Base-by-base conservation (phyloP, 352 stramenopile species). In the Phytophthora cryptogea region DNA sequence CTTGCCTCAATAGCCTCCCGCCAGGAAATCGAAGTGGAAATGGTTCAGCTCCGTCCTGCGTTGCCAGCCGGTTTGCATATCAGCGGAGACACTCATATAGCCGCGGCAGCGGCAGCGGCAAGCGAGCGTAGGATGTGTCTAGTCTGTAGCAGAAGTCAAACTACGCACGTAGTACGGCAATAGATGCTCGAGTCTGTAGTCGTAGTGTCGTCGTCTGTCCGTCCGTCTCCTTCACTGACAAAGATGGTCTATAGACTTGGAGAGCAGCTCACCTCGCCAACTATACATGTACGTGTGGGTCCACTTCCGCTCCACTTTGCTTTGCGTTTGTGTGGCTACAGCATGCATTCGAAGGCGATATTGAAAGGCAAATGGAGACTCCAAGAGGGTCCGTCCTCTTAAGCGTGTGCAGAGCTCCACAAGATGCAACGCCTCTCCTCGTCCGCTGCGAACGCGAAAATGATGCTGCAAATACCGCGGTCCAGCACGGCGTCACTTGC, bases 381-480 rank as follows among this genome's bases (percentile, higher is more conserved):
- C 23, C 4, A 35, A 17, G 1, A 33, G 8, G 4, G 8, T 40
- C 8, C n/a, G 48, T 9, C 9, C n/a, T 62, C 37, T 70, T 44
- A 53, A 37, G 13, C 11, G 20, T 59, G 56, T 32, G 51, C 20
- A 4, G 56, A 52, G 31, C 68, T 70, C 66, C 66, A 74, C 33
- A 71, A 26, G 17, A 74, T 68, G 6, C 42, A 30, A 4, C 66
- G 66, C 2, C 61, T 55, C 26, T 61, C 57, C 42, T 74, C 61
- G 23, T 68, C 40, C 14, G 55, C 66, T 47, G 66, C 61, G 52
- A 68, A 68, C 35, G 20, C 36, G 35, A 74, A 74, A 32, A 74
- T 62, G 47, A 54, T 41, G 17, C 32, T 60, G 26, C 41, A 63
- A 23, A 74, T 70, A 5, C 61, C 61, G 9, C 51, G 66, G 40